Evolutionary conservation across 148 eudicot species (phyloP).

Genomic region (Oxyria digyna): DNA sequence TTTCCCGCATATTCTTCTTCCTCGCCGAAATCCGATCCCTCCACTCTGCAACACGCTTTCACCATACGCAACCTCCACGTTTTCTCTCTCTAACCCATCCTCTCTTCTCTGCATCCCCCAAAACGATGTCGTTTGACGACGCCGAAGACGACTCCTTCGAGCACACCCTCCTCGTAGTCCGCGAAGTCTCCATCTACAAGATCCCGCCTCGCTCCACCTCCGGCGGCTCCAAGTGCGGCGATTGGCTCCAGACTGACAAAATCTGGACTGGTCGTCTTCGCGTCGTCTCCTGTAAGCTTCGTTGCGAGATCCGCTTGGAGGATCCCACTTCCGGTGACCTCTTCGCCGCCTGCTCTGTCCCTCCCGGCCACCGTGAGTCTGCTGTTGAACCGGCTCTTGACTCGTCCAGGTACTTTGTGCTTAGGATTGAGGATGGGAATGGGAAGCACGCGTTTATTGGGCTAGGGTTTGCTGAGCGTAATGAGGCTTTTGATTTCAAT

Average conservation of each 20-base stretch:
- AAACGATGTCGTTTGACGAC: conserved; percentile 35
- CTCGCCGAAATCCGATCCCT: neutral
- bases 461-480: conserved; percentile 76
- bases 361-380: conserved; percentile 60
- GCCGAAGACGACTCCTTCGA: conserved; percentile 80
- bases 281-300: conserved; percentile 60
- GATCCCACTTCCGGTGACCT: conserved; percentile 85
- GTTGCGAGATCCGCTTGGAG: conserved; percentile 91
- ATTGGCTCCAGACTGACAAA: conserved; percentile 95
- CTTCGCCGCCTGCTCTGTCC: conserved; percentile 78
- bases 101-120: neutral
- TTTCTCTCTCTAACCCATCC: neutral
- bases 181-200: conserved; percentile 86
- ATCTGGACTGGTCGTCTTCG: conserved; percentile 97
- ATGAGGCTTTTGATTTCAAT: conserved; percentile 97
- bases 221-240: conserved; percentile 98
- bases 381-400: conserved; percentile 81
- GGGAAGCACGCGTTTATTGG: conserved; percentile 96
- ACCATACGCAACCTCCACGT: conserved; percentile 7
- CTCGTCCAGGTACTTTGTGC: conserved; percentile 79
- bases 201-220: conserved; percentile 85
- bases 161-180: conserved; percentile 93
- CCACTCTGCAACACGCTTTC: conserved; percentile 6
- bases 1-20: conserved; percentile 6
- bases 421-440: conserved; percentile 80